Evolutionary conservation across 371 early-diverging fungal species (phyloP), one percentile per base, ranked within the genome.

Genomic region (Rhizomucor miehei): DNA sequence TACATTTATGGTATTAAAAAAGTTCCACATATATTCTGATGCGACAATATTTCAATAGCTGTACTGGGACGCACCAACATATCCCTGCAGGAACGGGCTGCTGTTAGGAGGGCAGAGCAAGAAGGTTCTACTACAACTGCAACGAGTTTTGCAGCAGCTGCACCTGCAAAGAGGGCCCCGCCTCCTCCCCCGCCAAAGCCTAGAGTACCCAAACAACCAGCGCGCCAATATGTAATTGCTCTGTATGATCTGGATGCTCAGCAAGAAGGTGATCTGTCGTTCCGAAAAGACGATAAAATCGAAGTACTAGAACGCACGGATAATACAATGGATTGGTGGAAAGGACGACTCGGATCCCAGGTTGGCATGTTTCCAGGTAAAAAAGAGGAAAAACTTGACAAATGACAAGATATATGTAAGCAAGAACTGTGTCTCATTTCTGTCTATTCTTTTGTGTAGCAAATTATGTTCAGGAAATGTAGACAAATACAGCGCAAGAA

Each of bases 301-400:
- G 82, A 87, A 61, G 46, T 90, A 6, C 19, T 88, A 10, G 66
- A 84, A 50, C 68, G 79, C 36, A 82, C 86, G 0, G 54, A 62
- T 8, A 73, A 73, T 45, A 52, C 59, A 10, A 76, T 89, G 54
- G 88, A 82, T 52, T 90, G 90, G 90, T 90, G 90, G 90, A 85
- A 80, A 1, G 90, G 90, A 6, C 66, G 60, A n/a, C 57, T 85
- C 24, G 67, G 82, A 51, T 86, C 85, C 10, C 36, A 43, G 1
- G 69, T 66, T 20, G 90, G 90, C 38, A 62, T 84, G 20, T 90
- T 90, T 61, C 90, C 90, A 56, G 89, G 87, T 60, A 82, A 73
- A 49, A 75, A 70, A 20, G 25, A 48, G 38, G 38, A 38, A 14
- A 10, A 10, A 10, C 9, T 10, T 10, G 38, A 38, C 38, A 38